Base-by-base conservation (phyloP, 208 protist genomes). In the Sergeia podlipaevii region DNA sequence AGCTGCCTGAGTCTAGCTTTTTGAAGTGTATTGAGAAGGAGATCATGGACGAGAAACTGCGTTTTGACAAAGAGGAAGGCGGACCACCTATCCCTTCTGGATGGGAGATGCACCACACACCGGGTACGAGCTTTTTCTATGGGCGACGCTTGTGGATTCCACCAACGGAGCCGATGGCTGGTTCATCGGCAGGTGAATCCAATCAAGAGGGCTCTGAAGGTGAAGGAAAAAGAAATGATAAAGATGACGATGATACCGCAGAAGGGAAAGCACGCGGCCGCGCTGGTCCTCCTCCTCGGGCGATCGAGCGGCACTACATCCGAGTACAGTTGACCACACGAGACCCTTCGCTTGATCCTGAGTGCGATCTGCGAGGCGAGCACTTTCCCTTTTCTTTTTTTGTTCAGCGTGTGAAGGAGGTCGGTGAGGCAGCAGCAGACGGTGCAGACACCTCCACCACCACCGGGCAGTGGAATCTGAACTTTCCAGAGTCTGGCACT, bases 351-450 rank as follows among this genome's bases (percentile, higher is more conserved):
- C 64, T 93, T 2, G 85, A 93, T 46, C 85, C 85, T 4, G 81
- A 93, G 77, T 90, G 81, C 44, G 81, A 94, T 59, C 65, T 91
- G 3, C 80, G 83, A 1, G 83, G 80, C 0, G 83, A 94, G 45
- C 87, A 94, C 68, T 89, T 87, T 45, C 87, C 87, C 7, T 94
- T 94, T 48, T 89, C 81, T 17, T 75, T 94, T 29, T 89, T 88
- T 60, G 69, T 91, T 21, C 80, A 89, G 64, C 55, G 46, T 27
- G 38, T 80, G 13, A 23, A 29, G n/a, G n/a, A n/a, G 34, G 4
- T 46, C 4, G 21, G 21, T 20, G 29, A 44, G 28, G 45, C 6
- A 3, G 2, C 29, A 4, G 52, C 26, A 32, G 52, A 6, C 13
- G 20, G 8, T 10, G 18, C 30, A 2, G 21, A 47, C 23, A 4